Percentiles rank a stretch among this genome's conserved stretches.
These are phyloP conservation scores for Wallacemonas rigidus DNA, from an alignment of 208 protist species.

Conservation along the genomic window DNA sequence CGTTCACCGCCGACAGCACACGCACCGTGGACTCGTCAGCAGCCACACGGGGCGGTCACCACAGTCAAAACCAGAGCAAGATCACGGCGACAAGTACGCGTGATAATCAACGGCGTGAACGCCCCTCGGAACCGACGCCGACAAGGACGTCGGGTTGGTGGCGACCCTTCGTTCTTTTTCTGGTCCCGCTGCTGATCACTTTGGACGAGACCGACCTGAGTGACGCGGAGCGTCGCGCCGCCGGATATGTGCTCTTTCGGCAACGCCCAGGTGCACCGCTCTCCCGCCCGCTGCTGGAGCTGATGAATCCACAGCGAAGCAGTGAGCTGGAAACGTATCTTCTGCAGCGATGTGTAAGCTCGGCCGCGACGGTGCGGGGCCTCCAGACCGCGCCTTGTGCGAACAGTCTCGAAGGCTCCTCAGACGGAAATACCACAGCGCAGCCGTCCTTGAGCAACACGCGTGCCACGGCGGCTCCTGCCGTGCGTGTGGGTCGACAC, in stretches of 20 bases:
- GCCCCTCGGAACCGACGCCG: not conserved
- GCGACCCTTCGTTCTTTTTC: conserved; percentile 70
- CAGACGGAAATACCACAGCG: too few species aligned
- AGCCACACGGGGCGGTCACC: not conserved
- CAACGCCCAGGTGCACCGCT: conserved; percentile 37
- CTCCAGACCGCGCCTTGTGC: too few species aligned
- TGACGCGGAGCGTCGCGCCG: conserved; percentile 43
- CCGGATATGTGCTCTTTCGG: conserved; percentile 57
- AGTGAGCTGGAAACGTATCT: conserved; percentile 70
- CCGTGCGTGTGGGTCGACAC: too few species aligned
- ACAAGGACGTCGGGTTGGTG: conserved; percentile 32
- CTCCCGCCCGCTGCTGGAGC: conserved; percentile 44
- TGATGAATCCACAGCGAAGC: conserved; percentile 60
- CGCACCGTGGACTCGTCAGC: not conserved
- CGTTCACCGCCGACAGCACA: conserved; percentile 32
- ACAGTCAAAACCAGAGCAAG: not conserved
- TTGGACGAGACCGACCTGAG: conserved; percentile 57
- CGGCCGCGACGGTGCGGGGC: not conserved
- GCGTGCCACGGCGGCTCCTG: not conserved
- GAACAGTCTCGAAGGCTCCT: too few species aligned
- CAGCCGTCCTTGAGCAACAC: not conserved
- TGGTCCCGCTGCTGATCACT: conserved; percentile 54
- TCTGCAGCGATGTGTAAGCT: conserved; percentile 15
- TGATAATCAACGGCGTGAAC: not conserved
- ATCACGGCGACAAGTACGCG: conserved; percentile 2